Evolutionary conservation across 2,329 filamentous ascomycete genomes (phyloP).

Genomic region (Aspergillus chevalieri): DNA sequence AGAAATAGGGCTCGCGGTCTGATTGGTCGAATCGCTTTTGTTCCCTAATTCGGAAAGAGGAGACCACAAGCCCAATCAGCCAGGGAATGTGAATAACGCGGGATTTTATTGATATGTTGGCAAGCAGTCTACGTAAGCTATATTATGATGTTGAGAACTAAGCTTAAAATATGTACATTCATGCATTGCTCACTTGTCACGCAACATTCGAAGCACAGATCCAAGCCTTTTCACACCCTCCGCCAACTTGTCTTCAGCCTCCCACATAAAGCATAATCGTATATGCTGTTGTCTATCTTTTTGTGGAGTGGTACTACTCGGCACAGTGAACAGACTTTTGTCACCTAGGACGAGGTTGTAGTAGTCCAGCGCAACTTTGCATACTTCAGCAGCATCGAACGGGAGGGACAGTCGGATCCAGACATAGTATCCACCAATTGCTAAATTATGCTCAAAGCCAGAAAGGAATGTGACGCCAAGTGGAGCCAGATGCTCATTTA

Average conservation of each 20-base stretch:
- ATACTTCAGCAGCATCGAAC: constrained; percentile 52
- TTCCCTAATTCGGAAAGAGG: constrained; percentile 5
- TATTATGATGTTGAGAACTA: too few relatives aligned
- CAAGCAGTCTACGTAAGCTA: too few relatives aligned
- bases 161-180: too few relatives aligned
- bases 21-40: constrained; percentile 15
- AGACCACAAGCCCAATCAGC: too few relatives aligned
- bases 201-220: too few relatives aligned
- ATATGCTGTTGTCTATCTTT: constrained; percentile 48
- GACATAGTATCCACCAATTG: constrained; percentile 73
- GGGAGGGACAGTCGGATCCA: constrained; percentile 62
- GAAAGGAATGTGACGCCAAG: constrained; percentile 48
- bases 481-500: constrained; percentile 56
- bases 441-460: constrained; percentile 39
- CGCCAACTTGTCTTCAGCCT: constrained; percentile 57
- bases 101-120: too few relatives aligned
- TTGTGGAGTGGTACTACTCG: constrained; percentile 50
- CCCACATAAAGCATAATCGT: constrained; percentile 67
- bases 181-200: too few relatives aligned
- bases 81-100: too few relatives aligned
- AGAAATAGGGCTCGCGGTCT: neutral
- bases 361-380: constrained; percentile 52
- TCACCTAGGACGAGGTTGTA: constrained; percentile 63
- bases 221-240: constrained; percentile 63
- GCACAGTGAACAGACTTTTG: constrained; percentile 65